A percentile compares a stretch with the other conserved stretches of the same genome.
phyloP scores from a whole-genome alignment of 768 basidiomycete genomes.

The Mycena haematopus region DNA sequence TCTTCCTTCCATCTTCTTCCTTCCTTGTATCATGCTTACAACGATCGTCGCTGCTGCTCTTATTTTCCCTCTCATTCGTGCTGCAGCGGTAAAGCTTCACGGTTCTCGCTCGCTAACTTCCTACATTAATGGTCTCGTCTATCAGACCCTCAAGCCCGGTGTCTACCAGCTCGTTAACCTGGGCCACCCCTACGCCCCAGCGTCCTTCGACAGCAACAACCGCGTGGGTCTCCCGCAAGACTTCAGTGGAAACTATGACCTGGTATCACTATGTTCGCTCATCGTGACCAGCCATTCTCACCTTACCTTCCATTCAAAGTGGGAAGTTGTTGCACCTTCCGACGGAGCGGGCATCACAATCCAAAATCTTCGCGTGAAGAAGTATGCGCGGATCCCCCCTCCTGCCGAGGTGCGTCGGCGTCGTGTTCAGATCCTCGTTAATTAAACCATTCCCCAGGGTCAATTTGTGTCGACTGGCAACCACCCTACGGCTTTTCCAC shows the following conservation, averaged over 20 bases:
- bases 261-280: conserved; percentile 1
- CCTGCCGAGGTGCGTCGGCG: conserved; percentile 19
- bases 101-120: not conserved
- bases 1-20: not conserved
- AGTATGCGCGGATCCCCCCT: conserved; percentile 20
- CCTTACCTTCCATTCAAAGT: conserved; percentile 1
- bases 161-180: conserved; percentile 25
- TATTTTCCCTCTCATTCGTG: conserved; percentile 10
- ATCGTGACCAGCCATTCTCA: not conserved
- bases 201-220: conserved; percentile 20
- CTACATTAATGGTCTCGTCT: not conserved
- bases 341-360: conserved; percentile 14
- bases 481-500: conserved; percentile 17
- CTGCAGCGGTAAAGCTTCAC: conserved; percentile 13
- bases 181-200: conserved; percentile 22
- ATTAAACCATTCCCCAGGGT: conserved; percentile 8
- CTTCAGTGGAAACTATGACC: conserved; percentile 23
- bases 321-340: conserved; percentile 17
- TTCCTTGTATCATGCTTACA: conserved; percentile 13
- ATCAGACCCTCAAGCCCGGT: conserved; percentile 21
- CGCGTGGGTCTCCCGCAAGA: conserved; percentile 19
- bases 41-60: conserved; percentile 6
- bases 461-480: conserved; percentile 21
- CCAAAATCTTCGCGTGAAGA: conserved; percentile 24
- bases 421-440: not conserved